Evolutionary conservation across 305 asterid species (phyloP).

Genomic region (Plantago coronopus): DNA sequence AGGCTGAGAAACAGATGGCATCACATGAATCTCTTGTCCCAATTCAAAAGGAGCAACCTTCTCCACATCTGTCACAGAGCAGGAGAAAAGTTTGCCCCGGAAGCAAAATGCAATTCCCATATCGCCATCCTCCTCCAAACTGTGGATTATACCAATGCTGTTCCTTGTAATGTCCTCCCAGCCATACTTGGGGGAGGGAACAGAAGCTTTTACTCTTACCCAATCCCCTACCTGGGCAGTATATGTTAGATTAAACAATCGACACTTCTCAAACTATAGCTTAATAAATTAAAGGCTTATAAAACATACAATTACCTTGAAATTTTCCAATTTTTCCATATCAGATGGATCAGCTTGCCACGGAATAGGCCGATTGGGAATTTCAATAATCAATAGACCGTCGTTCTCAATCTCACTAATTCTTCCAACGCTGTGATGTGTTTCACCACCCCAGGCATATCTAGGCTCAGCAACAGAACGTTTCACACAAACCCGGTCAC

Average conservation of each 20-base stretch:
- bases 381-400: constrained; percentile 87
- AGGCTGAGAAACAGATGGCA: constrained; percentile 78
- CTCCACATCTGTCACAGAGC: constrained; percentile 94
- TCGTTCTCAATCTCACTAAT: constrained; percentile 87
- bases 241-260: constrained; percentile 16
- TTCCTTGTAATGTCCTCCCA: constrained; percentile 91
- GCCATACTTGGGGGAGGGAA: constrained; percentile 93
- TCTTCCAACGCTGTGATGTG: constrained; percentile 96
- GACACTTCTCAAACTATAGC: constrained; percentile 13
- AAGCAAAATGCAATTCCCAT: constrained; percentile 97
- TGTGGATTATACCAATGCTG: constrained; percentile 84
- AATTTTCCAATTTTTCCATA: constrained; percentile 93
- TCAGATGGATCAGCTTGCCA: constrained; percentile 99
- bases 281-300: constrained; percentile 3
- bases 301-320: constrained; percentile 64
- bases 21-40: constrained; percentile 78
- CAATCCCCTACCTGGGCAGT: constrained; percentile 76
- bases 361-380: constrained; percentile 73
- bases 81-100: constrained; percentile 79
- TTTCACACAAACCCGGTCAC: constrained; percentile 93
- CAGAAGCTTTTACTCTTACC: constrained; percentile 91
- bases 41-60: constrained; percentile 80
- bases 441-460: constrained; percentile 99
- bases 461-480: constrained; percentile 99
- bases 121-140: constrained; percentile 97